A percentile compares a stretch with the other conserved stretches of the same genome.
phyloP scores from a whole-genome alignment of 2,329 filamentous ascomycete species.

The Tolypocladium nubicola region DNA sequence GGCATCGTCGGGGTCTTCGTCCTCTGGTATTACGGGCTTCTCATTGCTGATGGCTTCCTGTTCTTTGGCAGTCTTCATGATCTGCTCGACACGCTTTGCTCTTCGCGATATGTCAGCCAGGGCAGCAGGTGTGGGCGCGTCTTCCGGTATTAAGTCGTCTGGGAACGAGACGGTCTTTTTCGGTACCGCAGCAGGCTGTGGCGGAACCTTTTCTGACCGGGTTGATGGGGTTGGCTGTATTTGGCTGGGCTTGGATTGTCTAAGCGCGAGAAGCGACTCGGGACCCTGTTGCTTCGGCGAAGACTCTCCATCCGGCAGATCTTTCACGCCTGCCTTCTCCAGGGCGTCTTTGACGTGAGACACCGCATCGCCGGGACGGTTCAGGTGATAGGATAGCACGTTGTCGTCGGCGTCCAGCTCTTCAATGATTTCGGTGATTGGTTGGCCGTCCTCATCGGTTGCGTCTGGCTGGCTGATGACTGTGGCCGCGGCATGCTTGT shows the following conservation, averaged over 20 bases:
- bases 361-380: slow-evolving; percentile 56
- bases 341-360: slow-evolving; percentile 61
- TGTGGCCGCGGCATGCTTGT: slow-evolving; percentile 55
- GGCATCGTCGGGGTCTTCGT: slow-evolving; percentile 74
- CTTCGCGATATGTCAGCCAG: slow-evolving; percentile 23
- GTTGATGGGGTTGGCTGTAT: neutral
- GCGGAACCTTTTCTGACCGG: neutral
- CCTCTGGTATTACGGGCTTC: slow-evolving; percentile 50
- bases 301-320: slow-evolving; percentile 17
- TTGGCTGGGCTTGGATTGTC: neutral
- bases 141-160: slow-evolving; percentile 44
- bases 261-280: neutral
- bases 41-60: slow-evolving; percentile 37
- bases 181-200: neutral
- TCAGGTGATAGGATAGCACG: slow-evolving; percentile 57
- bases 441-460: slow-evolving; percentile 57
- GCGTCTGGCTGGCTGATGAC: slow-evolving; percentile 49
- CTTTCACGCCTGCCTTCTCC: slow-evolving; percentile 62
- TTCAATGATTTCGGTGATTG: slow-evolving; percentile 85
- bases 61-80: slow-evolving; percentile 46
- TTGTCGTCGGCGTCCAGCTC: slow-evolving; percentile 87
- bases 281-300: neutral
- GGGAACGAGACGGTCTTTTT: slow-evolving; percentile 56
- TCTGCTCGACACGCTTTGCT: slow-evolving; percentile 40
- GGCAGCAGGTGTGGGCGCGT: slow-evolving; percentile 10